Evolutionary conservation across 148 eudicot species (phyloP), one percentile per base, ranked within the genome.

Genomic region (Rheum nobile): DNA sequence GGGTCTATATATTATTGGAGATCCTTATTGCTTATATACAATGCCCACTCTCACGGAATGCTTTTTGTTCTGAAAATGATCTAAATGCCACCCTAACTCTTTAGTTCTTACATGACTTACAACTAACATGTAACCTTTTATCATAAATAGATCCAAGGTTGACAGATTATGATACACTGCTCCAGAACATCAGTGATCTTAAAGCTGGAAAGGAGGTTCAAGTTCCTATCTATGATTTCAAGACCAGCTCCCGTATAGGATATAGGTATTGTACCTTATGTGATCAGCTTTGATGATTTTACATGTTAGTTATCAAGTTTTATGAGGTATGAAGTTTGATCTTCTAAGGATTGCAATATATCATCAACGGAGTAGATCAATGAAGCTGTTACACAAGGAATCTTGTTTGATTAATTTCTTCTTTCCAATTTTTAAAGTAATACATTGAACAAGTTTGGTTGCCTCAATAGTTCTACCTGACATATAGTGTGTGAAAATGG

Each of bases 161-260:
- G 88, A 90, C 97, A 14, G 97, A 92, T 80, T 92, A 88, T 80
- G 97, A 92, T 71, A 88, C 93, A 14, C 82, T 92, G 88, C 89
- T 92, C 71, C 87, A 83, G 80, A 92, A 90, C 77, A 85, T 92
- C 77, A 82, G 80, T 73, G 97, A 92, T 68, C 84, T 92, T 39
- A 90, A 88, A 82, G 90, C 84, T 34, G 97, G 96, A 77, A 88
- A 87, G 79, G 82, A 75, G 39, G 88, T 74, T 72, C 84, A 90
- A 75, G 85, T 92, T 74, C 97, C 97, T 24, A 78, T 92, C 44
- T 92, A 92, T 81, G 97, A 92, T 90, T 90, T 90, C 87, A 92
- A 92, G 85, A 80, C 93, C 48, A 92, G 97, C 82, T 85, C 91
- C 55, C 97, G 97, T 73, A 84, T 82, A 71, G 97, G 97, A 85